Conservation (phyloP, 495 filamentous ascomycete species). For the Aspergillus mulundensis region DNA sequence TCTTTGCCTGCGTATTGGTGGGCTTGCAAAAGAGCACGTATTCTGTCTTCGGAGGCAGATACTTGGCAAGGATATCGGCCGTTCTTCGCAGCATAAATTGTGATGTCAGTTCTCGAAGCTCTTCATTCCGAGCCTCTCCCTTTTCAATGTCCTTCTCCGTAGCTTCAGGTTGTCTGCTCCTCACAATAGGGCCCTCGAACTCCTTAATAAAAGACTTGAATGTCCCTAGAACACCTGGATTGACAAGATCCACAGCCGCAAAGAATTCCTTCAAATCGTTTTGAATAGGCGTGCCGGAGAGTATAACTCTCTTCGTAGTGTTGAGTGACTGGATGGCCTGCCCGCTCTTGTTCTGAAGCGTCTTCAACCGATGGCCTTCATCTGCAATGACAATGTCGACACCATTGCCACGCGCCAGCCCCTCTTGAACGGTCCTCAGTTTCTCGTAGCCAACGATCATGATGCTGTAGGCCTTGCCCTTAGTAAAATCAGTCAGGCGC, state of each 20-base stretch:
- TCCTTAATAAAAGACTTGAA: conserved; percentile 67
- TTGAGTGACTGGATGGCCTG: conserved; percentile 70
- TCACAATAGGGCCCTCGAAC: conserved; percentile 70
- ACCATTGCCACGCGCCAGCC: conserved; percentile 57
- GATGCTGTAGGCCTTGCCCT: conserved; percentile 67
- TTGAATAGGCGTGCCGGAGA: conserved; percentile 76
- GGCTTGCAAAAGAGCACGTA: conserved; percentile 74
- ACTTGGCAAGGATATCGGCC: conserved; percentile 68
- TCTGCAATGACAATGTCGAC: conserved; percentile 79
- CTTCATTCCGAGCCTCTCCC: conserved; percentile 64
- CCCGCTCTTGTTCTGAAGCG: conserved; percentile 75
- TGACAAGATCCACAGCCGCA: conserved; percentile 75
- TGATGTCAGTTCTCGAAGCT: conserved; percentile 62
- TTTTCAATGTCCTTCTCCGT: conserved; percentile 64
- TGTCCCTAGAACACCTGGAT: conserved; percentile 66
- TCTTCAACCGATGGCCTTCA: conserved; percentile 79
- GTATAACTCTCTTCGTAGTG: conserved; percentile 61
- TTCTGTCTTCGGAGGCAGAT: conserved; percentile 73
- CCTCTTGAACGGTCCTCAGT: conserved; percentile 62
- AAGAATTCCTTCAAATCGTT: conserved; percentile 80
- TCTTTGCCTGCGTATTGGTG: conserved; percentile 60
- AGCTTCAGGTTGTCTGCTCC: conserved; percentile 68
- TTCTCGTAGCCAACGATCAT: conserved; percentile 87
- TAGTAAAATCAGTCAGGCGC: conserved; percentile 69
- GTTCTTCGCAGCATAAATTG: conserved; percentile 75